These are phyloP conservation scores for Eimeria maxima DNA, from an alignment of 169 alveolate genomes.

Conservation along the genomic window DNA sequence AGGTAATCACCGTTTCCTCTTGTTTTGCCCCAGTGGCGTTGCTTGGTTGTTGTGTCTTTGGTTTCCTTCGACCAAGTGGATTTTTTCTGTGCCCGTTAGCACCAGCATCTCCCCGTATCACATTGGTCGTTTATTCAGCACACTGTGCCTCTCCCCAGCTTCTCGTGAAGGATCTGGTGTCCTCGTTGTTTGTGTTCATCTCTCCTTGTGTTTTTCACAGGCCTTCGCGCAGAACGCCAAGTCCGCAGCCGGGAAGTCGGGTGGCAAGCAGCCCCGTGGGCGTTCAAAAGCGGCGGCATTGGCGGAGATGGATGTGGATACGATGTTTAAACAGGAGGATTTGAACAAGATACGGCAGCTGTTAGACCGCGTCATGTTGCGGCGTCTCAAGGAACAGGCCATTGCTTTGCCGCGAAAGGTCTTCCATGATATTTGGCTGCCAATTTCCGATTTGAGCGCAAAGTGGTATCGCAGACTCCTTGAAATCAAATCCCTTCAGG, in stretches of 20 bases:
- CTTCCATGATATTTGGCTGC: conserved; percentile 96
- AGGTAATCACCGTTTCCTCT: conserved; percentile 80
- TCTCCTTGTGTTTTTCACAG: not conserved
- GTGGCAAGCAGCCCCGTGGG: conserved; percentile 29
- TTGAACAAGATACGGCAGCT: conserved; percentile 90
- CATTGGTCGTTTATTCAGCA: too few relatives aligned
- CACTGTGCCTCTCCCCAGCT: too few relatives aligned
- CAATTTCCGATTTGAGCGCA: conserved; percentile 86
- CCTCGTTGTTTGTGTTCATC: too few relatives aligned
- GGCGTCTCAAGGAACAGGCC: conserved; percentile 95
- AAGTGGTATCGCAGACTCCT: conserved; percentile 68
- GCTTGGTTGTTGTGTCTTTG: not conserved
- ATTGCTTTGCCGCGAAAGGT: conserved; percentile 93
- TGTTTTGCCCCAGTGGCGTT: not conserved
- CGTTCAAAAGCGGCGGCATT: conserved; percentile 37
- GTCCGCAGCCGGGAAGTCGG: conserved; percentile 48
- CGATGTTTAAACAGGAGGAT: conserved; percentile 88
- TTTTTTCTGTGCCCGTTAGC: too few relatives aligned
- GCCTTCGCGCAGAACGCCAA: conserved; percentile 63
- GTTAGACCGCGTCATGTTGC: conserved; percentile 91
- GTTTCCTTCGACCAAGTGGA: conserved; percentile 6
- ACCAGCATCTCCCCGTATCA: too few relatives aligned
- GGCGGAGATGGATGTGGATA: conserved; percentile 83
- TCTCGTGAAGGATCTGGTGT: too few relatives aligned
- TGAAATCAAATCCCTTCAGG: conserved; percentile 63